These are phyloP conservation scores for Coccomyxa sp. DNA, from an alignment of 139 green algal species.

Conservation along the genomic window DNA sequence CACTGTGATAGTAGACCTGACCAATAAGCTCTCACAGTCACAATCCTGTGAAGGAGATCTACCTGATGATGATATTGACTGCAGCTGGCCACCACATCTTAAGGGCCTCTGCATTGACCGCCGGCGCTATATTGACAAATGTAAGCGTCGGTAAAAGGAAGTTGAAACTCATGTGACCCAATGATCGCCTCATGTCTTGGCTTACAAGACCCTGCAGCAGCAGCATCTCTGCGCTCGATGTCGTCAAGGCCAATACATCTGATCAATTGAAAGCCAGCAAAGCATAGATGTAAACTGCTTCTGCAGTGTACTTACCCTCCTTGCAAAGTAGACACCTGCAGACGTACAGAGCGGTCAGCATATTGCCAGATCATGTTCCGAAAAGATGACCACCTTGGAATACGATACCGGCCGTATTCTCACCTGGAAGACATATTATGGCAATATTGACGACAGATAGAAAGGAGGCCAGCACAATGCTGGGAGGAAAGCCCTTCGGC, in stretches of 20 bases:
- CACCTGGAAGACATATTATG: not conserved
- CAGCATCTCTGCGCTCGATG: too few species aligned
- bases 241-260: too few species aligned
- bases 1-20: too few species aligned
- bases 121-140: not conserved
- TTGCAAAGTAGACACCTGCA: not conserved
- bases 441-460: not conserved
- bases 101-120: not conserved
- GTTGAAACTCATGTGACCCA: not conserved
- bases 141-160: not conserved
- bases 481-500: not conserved
- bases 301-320: not conserved
- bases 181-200: not conserved
- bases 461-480: not conserved
- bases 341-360: too few species aligned
- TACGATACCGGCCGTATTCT: too few species aligned
- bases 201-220: not conserved
- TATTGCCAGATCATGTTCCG: too few species aligned
- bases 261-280: too few species aligned
- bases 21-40: too few species aligned
- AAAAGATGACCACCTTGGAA: too few species aligned
- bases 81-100: not conserved
- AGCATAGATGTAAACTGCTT: too few species aligned
- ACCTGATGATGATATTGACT: not conserved
- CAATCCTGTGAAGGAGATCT: too few species aligned